Base-by-base conservation (phyloP, 208 protist genomes). In the Wallacemonas sp. region DNA sequence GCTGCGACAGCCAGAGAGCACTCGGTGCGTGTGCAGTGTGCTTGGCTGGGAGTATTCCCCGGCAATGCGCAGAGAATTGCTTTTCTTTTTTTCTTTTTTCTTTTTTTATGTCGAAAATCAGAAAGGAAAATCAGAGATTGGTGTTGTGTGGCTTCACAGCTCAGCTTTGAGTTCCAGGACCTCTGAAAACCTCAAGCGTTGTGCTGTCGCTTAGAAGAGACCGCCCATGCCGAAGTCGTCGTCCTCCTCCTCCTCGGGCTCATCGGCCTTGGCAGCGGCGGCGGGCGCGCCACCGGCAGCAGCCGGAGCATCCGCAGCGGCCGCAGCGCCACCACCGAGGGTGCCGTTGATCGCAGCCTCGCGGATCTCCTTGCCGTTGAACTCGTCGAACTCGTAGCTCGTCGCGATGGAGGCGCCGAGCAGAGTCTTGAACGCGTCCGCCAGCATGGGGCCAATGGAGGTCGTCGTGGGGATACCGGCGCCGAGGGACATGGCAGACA, bases 341-440 rank as follows among this genome's bases (percentile, higher is more conserved):
- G 69, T 87, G 55, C 87, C 92, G 78, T 89, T 83, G 66, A 87
- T 66, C 36, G 96, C 91, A 63, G 93, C 72, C 69, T 97, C 87
- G 70, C 97, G 90, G 68, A 98, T 80, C 70, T 94, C 80, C 69
- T 81, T 89, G 59, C 78, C 78, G 72, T 90, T 77, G 64, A 75
- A 82, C 68, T 88, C 80, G 44, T 89, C 78, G 84, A 96, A 96
- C 42, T 95, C 95, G 91, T 96, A 96, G 21, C 91, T 89, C 22
- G 98, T 98, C 38, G 71, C 97, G 61, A 99, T 58, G 33, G 95
- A 92, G 33, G 99, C 79, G 33, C 96, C 89, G n/a, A 99, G 71
- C 30, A 99, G 60, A 66, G 97, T 98, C 88, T 99, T 98, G 97
- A 98, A 99, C 59, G 83, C 97, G 79, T 98, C 94, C 72, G 96